Percentiles rank a stretch among this genome's conserved stretches.
Evolutionary conservation across 2,329 filamentous ascomycete species (phyloP).

Genomic region (Aspergillus candidus): DNA sequence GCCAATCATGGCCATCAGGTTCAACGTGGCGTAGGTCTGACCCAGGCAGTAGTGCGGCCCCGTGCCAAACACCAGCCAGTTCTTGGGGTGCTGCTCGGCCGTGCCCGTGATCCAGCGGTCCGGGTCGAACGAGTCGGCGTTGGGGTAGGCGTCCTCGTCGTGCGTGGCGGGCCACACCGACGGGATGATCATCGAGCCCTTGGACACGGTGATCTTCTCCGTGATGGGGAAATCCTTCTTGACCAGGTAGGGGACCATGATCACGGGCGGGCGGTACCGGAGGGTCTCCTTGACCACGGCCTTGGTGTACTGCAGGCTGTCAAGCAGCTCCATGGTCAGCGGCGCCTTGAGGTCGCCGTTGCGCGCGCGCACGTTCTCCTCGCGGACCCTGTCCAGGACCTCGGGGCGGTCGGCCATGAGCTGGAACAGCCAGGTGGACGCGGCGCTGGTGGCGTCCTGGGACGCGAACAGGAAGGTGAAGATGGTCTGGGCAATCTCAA

Average conservation of each 20-base stretch:
- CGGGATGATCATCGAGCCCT: slow-evolving; percentile 91
- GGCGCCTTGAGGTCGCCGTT: slow-evolving; percentile 66
- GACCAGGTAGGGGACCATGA: slow-evolving; percentile 92
- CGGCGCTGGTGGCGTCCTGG: slow-evolving; percentile 92
- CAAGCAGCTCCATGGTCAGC: slow-evolving; percentile 77
- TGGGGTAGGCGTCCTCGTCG: slow-evolving; percentile 85
- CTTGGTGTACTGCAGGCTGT: slow-evolving; percentile 82
- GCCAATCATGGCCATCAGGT: slow-evolving; percentile 82
- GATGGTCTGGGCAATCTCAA: slow-evolving; percentile 85
- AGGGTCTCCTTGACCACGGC: slow-evolving; percentile 87
- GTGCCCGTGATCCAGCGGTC: slow-evolving; percentile 87
- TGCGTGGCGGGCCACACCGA: slow-evolving; percentile 86
- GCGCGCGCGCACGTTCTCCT: slow-evolving; percentile 76
- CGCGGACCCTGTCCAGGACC: slow-evolving; percentile 78
- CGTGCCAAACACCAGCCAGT: slow-evolving; percentile 92
- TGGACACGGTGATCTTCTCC: slow-evolving; percentile 81
- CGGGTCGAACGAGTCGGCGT: slow-evolving; percentile 82
- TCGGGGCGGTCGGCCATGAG: slow-evolving; percentile 91
- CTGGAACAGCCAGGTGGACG: slow-evolving; percentile 93
- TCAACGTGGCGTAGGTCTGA: slow-evolving; percentile 83
- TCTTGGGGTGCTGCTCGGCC: slow-evolving; percentile 88
- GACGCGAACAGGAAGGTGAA: slow-evolving; percentile 97
- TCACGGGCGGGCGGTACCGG: slow-evolving; percentile 88
- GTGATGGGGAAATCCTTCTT: slow-evolving; percentile 96
- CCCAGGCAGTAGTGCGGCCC: slow-evolving; percentile 96